Evolutionary conservation across 2,329 filamentous ascomycete species (phyloP), one percentile per base, ranked within the genome.

Genomic region (Drechmeria coniospora): DNA sequence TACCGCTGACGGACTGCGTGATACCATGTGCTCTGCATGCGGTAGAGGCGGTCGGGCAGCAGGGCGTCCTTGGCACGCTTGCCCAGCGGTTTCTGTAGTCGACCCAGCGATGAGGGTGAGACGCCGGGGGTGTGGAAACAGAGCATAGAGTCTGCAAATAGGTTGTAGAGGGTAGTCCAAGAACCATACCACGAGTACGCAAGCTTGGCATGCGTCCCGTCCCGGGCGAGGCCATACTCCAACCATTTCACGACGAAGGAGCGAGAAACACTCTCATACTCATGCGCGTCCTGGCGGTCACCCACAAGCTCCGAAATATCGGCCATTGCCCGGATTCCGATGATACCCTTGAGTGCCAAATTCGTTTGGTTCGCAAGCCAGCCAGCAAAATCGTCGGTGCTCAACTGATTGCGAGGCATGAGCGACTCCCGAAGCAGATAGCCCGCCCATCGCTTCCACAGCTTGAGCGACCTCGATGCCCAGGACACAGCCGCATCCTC

Each of bases 131-230:
- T 61, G 42, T 86, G 79, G 59, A 90, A 90, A 55, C 81, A 90
- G 19, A 90, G 68, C 14, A 87, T 71, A 64, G 41, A 46, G 45
- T 84, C 79, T 15, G 78, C 76, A 50, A 76, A 87, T 9, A 84
- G 62, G 38, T 80, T 82, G 52, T 86, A 86, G 14, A 84, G 61
- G 0, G 78, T 83, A 6, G 79, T 83, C 79, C 79, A 86, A 27
- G 76, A 81, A 10, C 79, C 79, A 38, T 79, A 78, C 78, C 79
- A 84, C 35, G 80, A 67, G 45, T 87, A 87, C 4, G 79, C 74
- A 17, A 87, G 57, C 48, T 84, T 84, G 16, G 78, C 77, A 44
- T 83, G 78, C 0, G 70, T 70, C 25, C 67, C 64, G 43, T 84
- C 79, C 17, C 75, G 63, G 5, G 75, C 78, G 41, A 82, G 71